Percentiles rank a stretch among this genome's conserved stretches.
Evolutionary conservation across 257 asterid genomes (phyloP).

Genomic region (Rehmannia glutinosa): DNA sequence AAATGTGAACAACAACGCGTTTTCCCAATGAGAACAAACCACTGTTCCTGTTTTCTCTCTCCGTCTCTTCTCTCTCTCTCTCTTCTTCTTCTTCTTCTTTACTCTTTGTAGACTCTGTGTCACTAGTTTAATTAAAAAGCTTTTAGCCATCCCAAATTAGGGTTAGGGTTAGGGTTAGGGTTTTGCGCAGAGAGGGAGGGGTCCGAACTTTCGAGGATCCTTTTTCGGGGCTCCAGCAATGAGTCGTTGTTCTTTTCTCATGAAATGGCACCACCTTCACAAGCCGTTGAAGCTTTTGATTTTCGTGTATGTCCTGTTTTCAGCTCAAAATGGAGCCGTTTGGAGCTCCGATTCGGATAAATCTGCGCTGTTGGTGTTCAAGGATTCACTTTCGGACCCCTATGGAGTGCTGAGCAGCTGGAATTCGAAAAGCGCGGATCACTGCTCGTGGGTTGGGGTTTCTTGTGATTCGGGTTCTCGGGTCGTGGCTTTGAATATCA

Average conservation of each 20-base stretch:
- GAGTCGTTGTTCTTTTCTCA: constrained; percentile 56
- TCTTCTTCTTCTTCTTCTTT: constrained; percentile 8
- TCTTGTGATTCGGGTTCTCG: constrained; percentile 59
- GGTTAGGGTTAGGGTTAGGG: constrained; percentile 52
- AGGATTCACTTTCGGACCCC: constrained; percentile 61
- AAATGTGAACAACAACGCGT: constrained; percentile 40
- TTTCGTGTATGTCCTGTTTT: constrained; percentile 39
- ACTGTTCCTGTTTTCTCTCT: constrained; percentile 26
- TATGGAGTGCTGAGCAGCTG: constrained; percentile 60
- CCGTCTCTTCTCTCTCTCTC: constrained; percentile 16
- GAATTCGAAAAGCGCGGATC: constrained; percentile 39
- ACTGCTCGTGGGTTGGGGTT: constrained; percentile 80
- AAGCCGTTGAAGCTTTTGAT: constrained; percentile 58
- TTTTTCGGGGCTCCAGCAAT: constrained; percentile 43
- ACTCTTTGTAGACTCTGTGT: constrained; percentile 22
- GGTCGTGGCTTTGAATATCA: constrained; percentile 66
- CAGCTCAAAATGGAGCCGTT: constrained; percentile 35
- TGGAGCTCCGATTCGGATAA: constrained; percentile 56
- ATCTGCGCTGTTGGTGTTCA: constrained; percentile 80
- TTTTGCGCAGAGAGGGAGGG: constrained; percentile 11
- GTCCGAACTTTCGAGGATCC: constrained; percentile 40
- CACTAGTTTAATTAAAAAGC: constrained; percentile 12
- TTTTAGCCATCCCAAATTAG: constrained; percentile 35
- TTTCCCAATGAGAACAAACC: constrained; percentile 27
- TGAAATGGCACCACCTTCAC: constrained; percentile 53